phyloP scores from a whole-genome alignment of 208 protist genomes.

The Herpetomonas tarakana region DNA sequence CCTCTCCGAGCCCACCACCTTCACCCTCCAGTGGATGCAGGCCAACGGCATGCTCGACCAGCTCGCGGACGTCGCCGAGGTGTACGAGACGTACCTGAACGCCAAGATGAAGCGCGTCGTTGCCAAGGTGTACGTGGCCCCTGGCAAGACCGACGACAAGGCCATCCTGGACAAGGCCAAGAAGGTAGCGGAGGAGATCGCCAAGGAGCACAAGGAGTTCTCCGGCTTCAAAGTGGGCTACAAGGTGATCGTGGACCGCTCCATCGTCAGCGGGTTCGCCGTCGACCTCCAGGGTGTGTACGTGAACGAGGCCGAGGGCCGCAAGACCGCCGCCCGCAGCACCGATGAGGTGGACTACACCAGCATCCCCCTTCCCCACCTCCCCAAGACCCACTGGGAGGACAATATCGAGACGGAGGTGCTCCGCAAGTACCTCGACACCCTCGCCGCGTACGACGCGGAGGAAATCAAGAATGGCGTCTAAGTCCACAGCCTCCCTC shows the following conservation, averaged over 20 bases:
- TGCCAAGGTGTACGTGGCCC: slow-evolving; percentile 83
- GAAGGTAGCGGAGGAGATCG: slow-evolving; percentile 64
- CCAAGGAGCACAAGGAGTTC: slow-evolving; percentile 66
- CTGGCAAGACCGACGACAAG: slow-evolving; percentile 52
- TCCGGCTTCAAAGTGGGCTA: slow-evolving; percentile 56
- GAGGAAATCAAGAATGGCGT: slow-evolving; percentile 87
- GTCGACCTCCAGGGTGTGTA: slow-evolving; percentile 81
- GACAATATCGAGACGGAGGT: slow-evolving; percentile 89
- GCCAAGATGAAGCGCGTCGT: slow-evolving; percentile 78
- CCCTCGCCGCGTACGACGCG: slow-evolving; percentile 74
- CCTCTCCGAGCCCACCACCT: slow-evolving; percentile 70
- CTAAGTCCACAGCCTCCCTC: slow-evolving; percentile 37
- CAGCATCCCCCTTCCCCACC: slow-evolving; percentile 54
- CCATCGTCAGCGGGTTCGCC: slow-evolving; percentile 85
- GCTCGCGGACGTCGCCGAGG: slow-evolving; percentile 71
- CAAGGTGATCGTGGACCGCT: slow-evolving; percentile 80
- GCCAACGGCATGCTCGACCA: slow-evolving; percentile 87
- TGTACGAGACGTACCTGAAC: slow-evolving; percentile 89
- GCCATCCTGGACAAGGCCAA: slow-evolving; percentile 49
- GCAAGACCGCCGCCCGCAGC: slow-evolving; percentile 22
- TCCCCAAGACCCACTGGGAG: slow-evolving; percentile 66
- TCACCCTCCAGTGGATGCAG: slow-evolving; percentile 92
- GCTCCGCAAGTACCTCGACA: slow-evolving; percentile 82
- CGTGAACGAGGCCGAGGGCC: slow-evolving; percentile 73
- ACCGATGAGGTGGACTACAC: slow-evolving; percentile 82